Conservation (phyloP, 331 rosid genomes). For the Phaseolus coccineus region DNA sequence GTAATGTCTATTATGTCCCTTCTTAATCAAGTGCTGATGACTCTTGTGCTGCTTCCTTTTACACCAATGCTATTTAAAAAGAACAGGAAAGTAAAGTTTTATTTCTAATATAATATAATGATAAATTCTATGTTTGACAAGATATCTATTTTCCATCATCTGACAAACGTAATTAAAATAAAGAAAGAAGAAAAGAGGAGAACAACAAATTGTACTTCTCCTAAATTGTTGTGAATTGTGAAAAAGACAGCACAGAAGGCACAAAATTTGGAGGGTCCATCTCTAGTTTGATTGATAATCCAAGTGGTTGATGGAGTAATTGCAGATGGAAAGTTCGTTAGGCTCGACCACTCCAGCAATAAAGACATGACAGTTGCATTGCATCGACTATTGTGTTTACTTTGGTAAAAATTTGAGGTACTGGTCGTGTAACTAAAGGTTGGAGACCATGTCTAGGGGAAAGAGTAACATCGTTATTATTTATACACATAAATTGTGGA, state of each 20-base stretch:
- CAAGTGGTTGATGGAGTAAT: too few species aligned
- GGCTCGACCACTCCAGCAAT: too few species aligned
- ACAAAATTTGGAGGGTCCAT: background rate
- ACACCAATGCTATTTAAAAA: background rate
- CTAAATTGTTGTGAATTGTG: background rate
- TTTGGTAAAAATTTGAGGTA: background rate
- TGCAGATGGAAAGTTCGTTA: too few species aligned
- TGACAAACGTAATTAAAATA: too few species aligned
- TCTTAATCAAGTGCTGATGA: too few species aligned
- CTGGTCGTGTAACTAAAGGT: too few species aligned
- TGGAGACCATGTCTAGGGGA: background rate
- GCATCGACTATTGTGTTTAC: too few species aligned
- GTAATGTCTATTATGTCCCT: too few species aligned
- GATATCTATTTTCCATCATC: too few species aligned
- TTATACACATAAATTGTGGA: too few species aligned
- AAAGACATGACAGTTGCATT: too few species aligned
- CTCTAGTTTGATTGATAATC: background rate
- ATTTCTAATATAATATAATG: background rate
- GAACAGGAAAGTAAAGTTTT: background rate
- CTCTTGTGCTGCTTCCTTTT: background rate
- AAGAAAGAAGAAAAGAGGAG: background rate
- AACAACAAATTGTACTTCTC: background rate
- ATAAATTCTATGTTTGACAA: background rate
- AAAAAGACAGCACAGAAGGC: background rate
- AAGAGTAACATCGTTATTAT: too few species aligned